phyloP scores from a whole-genome alignment of 352 stramenopile species.

The Phytophthora fragariae region DNA sequence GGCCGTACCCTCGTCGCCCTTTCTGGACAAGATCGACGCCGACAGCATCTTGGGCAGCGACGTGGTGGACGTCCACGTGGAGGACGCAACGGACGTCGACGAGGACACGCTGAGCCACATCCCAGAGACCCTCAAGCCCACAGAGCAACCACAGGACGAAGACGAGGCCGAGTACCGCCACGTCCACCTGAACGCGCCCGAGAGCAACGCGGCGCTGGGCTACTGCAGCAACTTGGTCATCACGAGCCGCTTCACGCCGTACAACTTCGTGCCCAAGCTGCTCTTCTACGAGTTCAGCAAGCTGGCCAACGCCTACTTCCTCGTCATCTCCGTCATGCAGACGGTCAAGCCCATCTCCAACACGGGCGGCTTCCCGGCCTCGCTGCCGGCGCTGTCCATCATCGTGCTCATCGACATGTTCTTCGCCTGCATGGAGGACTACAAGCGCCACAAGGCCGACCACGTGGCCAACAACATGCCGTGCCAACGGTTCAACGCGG shows the following conservation, averaged over 20 bases:
- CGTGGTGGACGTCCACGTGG: conserved; percentile 41
- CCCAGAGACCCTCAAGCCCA: conserved; percentile 17
- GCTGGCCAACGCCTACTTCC: conserved; percentile 95
- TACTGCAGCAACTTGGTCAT: conserved; percentile 88
- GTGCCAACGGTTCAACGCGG: conserved; percentile 54
- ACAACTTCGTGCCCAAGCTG: conserved; percentile 93
- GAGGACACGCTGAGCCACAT: conserved; percentile 24
- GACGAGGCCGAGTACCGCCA: conserved; percentile 51
- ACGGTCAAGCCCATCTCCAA: conserved; percentile 93
- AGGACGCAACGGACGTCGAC: conserved; percentile 28
- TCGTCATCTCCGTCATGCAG: conserved; percentile 93
- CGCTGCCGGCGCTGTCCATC: conserved; percentile 90
- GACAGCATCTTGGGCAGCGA: conserved; percentile 42
- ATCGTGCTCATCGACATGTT: conserved; percentile 95
- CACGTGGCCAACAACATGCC: conserved; percentile 84
- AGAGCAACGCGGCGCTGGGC: conserved; percentile 59
- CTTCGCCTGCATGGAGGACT: conserved; percentile 92
- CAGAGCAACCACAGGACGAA: not conserved
- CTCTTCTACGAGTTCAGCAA: conserved; percentile 93
- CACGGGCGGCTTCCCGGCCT: conserved; percentile 91
- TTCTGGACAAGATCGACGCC: conserved; percentile 28
- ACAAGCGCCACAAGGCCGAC: conserved; percentile 91
- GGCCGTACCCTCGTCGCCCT: conserved; percentile 9
- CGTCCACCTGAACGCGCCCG: conserved; percentile 75
- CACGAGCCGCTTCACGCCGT: conserved; percentile 92